Conservation (phyloP, 495 filamentous ascomycete genomes). For the Astrothelium macrocarpum region DNA sequence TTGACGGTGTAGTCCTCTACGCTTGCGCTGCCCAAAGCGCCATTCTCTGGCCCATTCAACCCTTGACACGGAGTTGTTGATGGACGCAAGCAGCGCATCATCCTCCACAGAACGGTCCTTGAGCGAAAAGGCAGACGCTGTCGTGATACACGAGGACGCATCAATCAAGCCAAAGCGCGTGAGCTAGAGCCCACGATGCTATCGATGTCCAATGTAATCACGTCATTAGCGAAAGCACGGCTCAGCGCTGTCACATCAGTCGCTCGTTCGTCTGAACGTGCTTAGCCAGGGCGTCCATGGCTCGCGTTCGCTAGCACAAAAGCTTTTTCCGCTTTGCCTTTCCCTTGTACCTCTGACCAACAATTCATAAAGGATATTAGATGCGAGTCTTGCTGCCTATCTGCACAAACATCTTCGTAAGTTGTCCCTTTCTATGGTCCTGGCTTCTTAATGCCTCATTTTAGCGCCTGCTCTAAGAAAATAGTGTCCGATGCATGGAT, state of each 20-base stretch:
- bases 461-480: neutral
- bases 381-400: neutral
- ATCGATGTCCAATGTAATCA: neutral
- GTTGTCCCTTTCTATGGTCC: neutral
- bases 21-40: neutral
- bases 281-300: too few relatives aligned
- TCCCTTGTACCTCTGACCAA: too few relatives aligned
- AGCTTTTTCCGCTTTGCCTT: too few relatives aligned
- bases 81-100: neutral
- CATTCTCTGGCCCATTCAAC: neutral
- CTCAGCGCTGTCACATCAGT: too few relatives aligned
- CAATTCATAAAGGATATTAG: neutral
- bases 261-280: too few relatives aligned
- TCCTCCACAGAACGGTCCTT: neutral
- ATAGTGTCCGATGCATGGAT: neutral
- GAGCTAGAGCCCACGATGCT: neutral
- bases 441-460: neutral
- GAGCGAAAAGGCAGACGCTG: neutral
- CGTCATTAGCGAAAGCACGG: too few relatives aligned
- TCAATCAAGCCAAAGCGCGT: neutral
- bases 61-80: neutral
- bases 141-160: neutral
- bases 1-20: neutral
- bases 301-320: too few relatives aligned
- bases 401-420: neutral